These are phyloP conservation scores for Fusarium circinatum DNA, from an alignment of 2,329 filamentous ascomycete genomes.

Conservation along the genomic window DNA sequence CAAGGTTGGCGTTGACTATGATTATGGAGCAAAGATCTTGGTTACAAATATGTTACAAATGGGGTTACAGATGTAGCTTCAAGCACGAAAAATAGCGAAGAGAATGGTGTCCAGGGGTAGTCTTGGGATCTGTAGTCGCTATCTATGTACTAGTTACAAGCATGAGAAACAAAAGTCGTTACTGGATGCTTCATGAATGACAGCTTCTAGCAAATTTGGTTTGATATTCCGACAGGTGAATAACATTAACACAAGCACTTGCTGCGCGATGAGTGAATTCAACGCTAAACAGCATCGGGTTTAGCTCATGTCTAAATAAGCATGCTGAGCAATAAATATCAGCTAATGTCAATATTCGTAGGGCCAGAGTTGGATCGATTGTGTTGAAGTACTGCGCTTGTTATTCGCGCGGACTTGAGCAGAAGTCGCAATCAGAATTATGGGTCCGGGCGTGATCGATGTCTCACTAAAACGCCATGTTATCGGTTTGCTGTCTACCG, in stretches of 20 bases:
- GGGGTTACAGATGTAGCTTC: conserved; percentile 1
- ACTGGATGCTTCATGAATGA: background rate
- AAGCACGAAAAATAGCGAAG: conserved; percentile 20
- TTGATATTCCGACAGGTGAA: conserved; percentile 5
- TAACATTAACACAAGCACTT: conserved; percentile 18
- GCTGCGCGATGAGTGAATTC: background rate
- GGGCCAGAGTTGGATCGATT: background rate
- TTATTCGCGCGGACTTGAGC: conserved; percentile 32
- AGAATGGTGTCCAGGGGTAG: conserved; percentile 16
- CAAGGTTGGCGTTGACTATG: background rate
- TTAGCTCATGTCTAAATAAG: conserved; percentile 4
- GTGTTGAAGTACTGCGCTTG: background rate
- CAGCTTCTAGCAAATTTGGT: background rate
- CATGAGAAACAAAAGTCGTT: conserved; percentile 6
- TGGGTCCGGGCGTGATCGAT: conserved; percentile 9
- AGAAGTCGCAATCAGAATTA: conserved; percentile 19
- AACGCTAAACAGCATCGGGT: conserved; percentile 14
- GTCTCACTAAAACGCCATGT: background rate
- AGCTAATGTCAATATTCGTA: conserved; percentile 4
- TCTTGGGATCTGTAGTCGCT: background rate
- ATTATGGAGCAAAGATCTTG: conserved; percentile 15
- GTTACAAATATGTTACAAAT: conserved; percentile 26
- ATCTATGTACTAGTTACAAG: conserved; percentile 13
- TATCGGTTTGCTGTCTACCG: background rate
- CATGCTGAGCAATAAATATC: conserved; percentile 7